These are phyloP conservation scores for Coffea eugenioides DNA, from an alignment of 257 asterid genomes.

Conservation along the genomic window DNA sequence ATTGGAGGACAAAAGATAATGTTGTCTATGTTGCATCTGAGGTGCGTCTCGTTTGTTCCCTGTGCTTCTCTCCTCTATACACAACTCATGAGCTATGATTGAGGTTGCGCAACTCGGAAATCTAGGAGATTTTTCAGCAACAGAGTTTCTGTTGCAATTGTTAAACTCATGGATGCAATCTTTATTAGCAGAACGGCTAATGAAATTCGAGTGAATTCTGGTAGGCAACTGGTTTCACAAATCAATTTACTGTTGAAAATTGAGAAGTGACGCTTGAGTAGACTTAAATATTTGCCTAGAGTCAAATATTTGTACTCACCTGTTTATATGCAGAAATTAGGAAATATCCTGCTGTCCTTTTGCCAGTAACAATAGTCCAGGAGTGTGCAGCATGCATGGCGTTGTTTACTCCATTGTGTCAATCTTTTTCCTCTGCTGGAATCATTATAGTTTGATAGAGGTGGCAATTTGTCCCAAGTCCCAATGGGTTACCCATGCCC, in stretches of 20 bases:
- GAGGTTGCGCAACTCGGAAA: not conserved
- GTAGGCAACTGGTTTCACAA: not conserved
- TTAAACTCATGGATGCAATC: not conserved
- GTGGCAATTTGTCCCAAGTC: no score
- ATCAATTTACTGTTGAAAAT: no score
- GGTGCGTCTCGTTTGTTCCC: constrained; percentile 46
- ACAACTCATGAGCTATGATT: not conserved
- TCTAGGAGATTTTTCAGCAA: not conserved
- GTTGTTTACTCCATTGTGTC: not conserved
- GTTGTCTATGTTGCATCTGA: constrained; percentile 98
- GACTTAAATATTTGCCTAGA: not conserved
- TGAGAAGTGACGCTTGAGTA: not conserved
- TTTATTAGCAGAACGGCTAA: not conserved
- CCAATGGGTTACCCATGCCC: no score
- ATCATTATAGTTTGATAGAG: not conserved
- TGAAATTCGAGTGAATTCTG: not conserved
- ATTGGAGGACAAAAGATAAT: constrained; percentile 94
- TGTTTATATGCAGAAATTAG: not conserved
- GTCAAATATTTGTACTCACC: not conserved
- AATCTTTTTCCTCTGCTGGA: not conserved
- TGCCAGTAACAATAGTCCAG: not conserved
- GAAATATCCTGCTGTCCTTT: not conserved
- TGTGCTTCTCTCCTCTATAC: not conserved
- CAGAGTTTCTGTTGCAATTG: not conserved
- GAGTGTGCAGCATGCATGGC: not conserved